phyloP scores from a whole-genome alignment of 495 filamentous ascomycete genomes.

The Acidomyces sp. region DNA sequence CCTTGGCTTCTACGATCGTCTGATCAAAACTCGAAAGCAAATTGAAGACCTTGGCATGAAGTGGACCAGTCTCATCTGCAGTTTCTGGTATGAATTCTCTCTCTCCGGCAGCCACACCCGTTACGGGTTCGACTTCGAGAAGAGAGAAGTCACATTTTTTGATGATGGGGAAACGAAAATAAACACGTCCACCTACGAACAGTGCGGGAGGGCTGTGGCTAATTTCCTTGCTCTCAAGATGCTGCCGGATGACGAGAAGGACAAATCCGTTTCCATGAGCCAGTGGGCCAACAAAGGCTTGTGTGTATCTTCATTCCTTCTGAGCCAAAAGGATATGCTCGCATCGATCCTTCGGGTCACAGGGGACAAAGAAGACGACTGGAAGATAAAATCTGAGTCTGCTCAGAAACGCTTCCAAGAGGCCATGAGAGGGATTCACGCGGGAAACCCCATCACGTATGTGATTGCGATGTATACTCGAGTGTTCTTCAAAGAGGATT shows the following conservation, averaged over 20 bases:
- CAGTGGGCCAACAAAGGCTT: constrained; percentile 28
- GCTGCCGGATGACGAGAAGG: constrained; percentile 33
- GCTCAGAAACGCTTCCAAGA: constrained; percentile 32
- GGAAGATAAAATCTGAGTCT: constrained; percentile 38
- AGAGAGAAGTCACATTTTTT: constrained; percentile 31
- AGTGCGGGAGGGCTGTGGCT: constrained; percentile 35
- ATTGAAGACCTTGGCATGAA: constrained; percentile 21
- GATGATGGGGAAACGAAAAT: constrained; percentile 37
- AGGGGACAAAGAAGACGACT: constrained; percentile 40
- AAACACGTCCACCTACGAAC: constrained; percentile 31
- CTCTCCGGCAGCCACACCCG: constrained; percentile 42
- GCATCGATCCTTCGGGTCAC: constrained; percentile 38
- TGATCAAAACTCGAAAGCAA: constrained; percentile 22
- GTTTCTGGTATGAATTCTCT: constrained; percentile 48
- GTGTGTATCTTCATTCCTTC: constrained; percentile 31
- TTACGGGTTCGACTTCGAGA: constrained; percentile 37
- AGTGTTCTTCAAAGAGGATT: constrained; percentile 38
- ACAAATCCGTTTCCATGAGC: constrained; percentile 3
- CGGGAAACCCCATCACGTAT: constrained; percentile 37
- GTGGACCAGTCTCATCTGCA: constrained; percentile 26
- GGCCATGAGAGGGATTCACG: constrained; percentile 31
- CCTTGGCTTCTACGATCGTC: neutral
- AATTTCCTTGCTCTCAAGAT: constrained; percentile 9
- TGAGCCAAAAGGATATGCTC: constrained; percentile 38
- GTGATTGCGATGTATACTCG: constrained; percentile 39